Evolutionary conservation across 495 filamentous ascomycete species (phyloP).

Genomic region (Podospora pseudoanserina): DNA sequence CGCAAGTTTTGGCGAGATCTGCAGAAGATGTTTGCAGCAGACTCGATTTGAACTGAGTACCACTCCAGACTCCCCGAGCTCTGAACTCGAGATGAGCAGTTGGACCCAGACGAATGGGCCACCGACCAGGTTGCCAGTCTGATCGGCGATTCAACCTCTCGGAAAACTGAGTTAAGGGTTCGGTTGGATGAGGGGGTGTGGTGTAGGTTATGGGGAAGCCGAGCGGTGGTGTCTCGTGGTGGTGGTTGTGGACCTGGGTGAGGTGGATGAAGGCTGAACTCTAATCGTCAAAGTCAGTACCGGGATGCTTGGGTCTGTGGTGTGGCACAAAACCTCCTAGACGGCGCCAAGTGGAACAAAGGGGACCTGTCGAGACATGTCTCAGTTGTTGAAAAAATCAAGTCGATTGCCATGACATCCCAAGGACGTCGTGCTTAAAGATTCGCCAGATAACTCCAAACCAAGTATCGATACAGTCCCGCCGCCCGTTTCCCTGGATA

Average conservation of each 20-base stretch:
- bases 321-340: not conserved
- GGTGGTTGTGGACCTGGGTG: not conserved
- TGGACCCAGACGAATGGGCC: not conserved
- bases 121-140: not conserved
- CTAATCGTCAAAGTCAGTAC: not conserved
- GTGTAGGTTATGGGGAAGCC: not conserved
- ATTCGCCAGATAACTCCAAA: not conserved
- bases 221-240: not conserved
- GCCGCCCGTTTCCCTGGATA: constrained; percentile 1
- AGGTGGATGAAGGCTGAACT: not conserved
- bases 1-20: not conserved
- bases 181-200: not conserved
- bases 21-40: too few relatives aligned
- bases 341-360: not conserved
- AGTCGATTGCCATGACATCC: not conserved
- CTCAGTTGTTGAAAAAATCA: not conserved
- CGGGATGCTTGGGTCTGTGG: not conserved
- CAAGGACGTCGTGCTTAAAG: not conserved
- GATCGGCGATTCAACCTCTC: not conserved
- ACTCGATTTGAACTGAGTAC: not conserved
- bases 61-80: not conserved
- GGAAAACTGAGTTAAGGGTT: not conserved
- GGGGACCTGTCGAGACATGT: not conserved
- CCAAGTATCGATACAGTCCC: not conserved
- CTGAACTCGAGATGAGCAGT: not conserved